Evolutionary conservation across 352 stramenopile species (phyloP), one percentile per base, ranked within the genome.

Genomic region (Bremia lactucae): DNA sequence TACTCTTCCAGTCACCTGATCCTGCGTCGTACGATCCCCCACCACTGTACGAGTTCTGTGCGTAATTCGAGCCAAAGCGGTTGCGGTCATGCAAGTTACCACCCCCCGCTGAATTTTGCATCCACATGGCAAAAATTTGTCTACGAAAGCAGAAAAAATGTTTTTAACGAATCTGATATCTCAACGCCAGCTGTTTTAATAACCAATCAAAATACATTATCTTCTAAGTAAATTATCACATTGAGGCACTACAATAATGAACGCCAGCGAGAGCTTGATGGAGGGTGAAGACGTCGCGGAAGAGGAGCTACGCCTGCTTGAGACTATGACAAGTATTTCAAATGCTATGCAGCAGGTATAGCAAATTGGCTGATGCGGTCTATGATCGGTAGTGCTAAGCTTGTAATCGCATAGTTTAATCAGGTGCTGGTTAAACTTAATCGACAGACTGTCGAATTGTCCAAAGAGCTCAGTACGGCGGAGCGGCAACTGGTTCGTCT

Each of bases 1-100:
- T 79, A 45, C 51, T 71, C 52, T 85, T 85, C 72, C 72, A 85
- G 55, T 82, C 70, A 42, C 59, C 62, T 2, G 68, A 46, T 26
- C 42, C 46, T 4, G 35, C 4, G 5, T 40, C 21, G 18, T 16
- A 20, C 11, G 25, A n/a, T 11, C 21, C 26, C 15, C 31, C 33
- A 25, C 62, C 36, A 23, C 56, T 55, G 49, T 64, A 70, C 15
- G 39, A 53, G n/a, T 31, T 46, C 9, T 52, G 45, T 2, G 49
- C 46, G 34, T 68, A 75, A 14, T 53, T 36, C 22, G 59, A 48
- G 7, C 51, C 54, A 44, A 72, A 64, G 24, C 58, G 63, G 42
- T 78, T 78, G 43, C 67, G 63, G 51, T 68, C 54, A 60, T 74
- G 63, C 25, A 74, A 59, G 48, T 72, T 70, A 43, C 64, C 59